Evolutionary conservation across 2,329 filamentous ascomycete species (phyloP).

Genomic region (Pleomassaria siparia): DNA sequence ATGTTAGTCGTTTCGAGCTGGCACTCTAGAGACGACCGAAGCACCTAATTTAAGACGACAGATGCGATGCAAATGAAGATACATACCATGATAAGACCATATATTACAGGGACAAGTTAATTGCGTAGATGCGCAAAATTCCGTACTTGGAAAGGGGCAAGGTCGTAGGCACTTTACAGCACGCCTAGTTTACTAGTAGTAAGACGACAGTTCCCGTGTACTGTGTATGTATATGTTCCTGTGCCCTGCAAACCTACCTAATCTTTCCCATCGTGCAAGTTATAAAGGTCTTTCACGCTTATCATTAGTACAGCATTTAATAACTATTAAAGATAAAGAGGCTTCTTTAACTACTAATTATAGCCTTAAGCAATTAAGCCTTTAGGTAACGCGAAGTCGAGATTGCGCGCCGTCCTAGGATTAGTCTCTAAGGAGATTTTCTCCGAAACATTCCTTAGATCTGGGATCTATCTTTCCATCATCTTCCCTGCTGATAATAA

Average conservation of each 20-base stretch:
- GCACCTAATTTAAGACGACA: too few relatives aligned
- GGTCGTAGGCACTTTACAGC: not conserved
- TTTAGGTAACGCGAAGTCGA: not conserved
- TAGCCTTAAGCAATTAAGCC: too few relatives aligned
- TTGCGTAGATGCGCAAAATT: not conserved
- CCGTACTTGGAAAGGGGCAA: not conserved
- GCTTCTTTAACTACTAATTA: too few relatives aligned
- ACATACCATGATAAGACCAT: not conserved
- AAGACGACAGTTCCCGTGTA: not conserved
- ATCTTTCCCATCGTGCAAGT: too few relatives aligned
- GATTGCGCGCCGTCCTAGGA: not conserved
- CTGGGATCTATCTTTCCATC: not conserved
- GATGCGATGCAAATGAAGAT: too few relatives aligned
- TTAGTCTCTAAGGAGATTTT: not conserved
- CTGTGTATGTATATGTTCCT: not conserved
- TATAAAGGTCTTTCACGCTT: too few relatives aligned
- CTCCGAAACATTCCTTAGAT: not conserved
- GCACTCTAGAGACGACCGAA: too few relatives aligned
- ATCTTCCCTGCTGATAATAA: not conserved
- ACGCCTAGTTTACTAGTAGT: not conserved
- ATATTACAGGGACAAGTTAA: not conserved
- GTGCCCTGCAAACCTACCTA: too few relatives aligned
- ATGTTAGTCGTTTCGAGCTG: too few relatives aligned
- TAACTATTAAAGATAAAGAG: not conserved
- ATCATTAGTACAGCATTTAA: not conserved